Evolutionary conservation across 1,284 basidiomycete genomes (phyloP).

Genomic region (Ustilago sp.): DNA sequence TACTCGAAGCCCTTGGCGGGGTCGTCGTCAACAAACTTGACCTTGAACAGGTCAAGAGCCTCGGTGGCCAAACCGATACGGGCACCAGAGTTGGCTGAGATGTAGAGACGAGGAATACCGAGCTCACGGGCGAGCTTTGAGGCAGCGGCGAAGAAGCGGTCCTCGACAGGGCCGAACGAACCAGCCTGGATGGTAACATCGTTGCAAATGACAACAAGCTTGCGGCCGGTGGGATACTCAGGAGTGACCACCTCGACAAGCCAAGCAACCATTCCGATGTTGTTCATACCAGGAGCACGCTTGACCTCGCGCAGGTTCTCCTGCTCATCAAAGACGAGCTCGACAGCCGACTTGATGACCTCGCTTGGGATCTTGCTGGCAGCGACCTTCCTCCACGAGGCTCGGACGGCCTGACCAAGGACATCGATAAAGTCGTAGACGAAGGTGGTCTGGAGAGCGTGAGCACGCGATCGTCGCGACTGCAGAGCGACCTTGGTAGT

Average conservation of each 20-base stretch:
- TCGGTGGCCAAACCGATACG: slow-evolving; percentile 97
- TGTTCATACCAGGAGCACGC: slow-evolving; percentile 91
- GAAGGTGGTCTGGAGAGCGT: slow-evolving; percentile 97
- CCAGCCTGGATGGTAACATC: slow-evolving; percentile 99
- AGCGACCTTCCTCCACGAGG: slow-evolving; percentile 86
- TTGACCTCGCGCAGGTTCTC: slow-evolving; percentile 88
- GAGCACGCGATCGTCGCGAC: slow-evolving; percentile 99
- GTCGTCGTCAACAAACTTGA: slow-evolving; percentile 85
- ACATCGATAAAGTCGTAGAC: slow-evolving; percentile 98
- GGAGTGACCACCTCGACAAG: slow-evolving; percentile 92
- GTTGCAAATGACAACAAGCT: slow-evolving; percentile 91
- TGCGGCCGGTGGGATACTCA: slow-evolving; percentile 90
- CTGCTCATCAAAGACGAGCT: slow-evolving; percentile 83
- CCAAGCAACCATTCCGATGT: slow-evolving; percentile 98
- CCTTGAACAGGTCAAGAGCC: slow-evolving; percentile 86
- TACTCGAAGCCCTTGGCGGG: slow-evolving; percentile 98
- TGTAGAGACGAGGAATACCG: slow-evolving; percentile 92
- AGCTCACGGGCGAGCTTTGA: slow-evolving; percentile 90
- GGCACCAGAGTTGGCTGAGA: slow-evolving; percentile 98
- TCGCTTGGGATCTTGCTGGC: slow-evolving; percentile 58
- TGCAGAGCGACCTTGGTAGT: slow-evolving; percentile 98
- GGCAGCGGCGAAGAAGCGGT: slow-evolving; percentile 95
- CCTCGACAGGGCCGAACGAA: slow-evolving; percentile 95
- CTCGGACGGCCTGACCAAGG: slow-evolving; percentile 94
- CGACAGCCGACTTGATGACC: slow-evolving; percentile 72